Base-by-base conservation (phyloP, 2,329 filamentous ascomycete species). In the Monosporascus sp. region DNA sequence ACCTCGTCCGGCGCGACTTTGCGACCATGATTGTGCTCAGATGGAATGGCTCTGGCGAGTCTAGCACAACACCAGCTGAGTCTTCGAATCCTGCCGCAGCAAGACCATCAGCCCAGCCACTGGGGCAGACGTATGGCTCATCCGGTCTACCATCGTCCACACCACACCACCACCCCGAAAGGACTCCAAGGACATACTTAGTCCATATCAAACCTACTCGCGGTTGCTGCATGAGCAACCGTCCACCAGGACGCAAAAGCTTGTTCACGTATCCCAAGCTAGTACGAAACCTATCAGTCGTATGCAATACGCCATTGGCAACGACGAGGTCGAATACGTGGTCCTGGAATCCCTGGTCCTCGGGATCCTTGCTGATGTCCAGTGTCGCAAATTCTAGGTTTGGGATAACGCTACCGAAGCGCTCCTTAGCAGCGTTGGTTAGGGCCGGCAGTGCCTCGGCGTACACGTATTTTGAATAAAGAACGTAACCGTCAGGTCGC, bases 181-280 rank as follows among this genome's bases (percentile, higher is more conserved):
- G 37, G 2, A 36, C 51, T 22, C 58, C 54, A 14, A 56, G 56
- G 5, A 49, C 46, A 2, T 56, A n/a, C 8, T 54, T 51, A 3
- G 20, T 24, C 14, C 52, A 49, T 3, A 55, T 48, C 7, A 26
- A 37, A n/a, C 54, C 49, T 17, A n/a, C 24, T 7, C 53, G 56
- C 24, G 31, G 57, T 19, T 60, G 57, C 3, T 54, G 36, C 4
- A 59, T 26, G 1, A 57, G 2, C 22, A 61, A 26, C 41, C 57
- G 55, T 4, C 59, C 59, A 2, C 60, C 60, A 2, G 59, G 58
- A 40, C 61, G 61, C 27, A 66, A 55, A 9, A 66, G 56, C 45
- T 47, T 48, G n/a, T 57, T 55, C 7, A 55, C 52, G 43, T 66
- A 56, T 11, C 51, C 43, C 45, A 65, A 26, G 16, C 62, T 59